Conservation (phyloP, 2,329 filamentous ascomycete species). For the Cryphonectria radicalis region DNA sequence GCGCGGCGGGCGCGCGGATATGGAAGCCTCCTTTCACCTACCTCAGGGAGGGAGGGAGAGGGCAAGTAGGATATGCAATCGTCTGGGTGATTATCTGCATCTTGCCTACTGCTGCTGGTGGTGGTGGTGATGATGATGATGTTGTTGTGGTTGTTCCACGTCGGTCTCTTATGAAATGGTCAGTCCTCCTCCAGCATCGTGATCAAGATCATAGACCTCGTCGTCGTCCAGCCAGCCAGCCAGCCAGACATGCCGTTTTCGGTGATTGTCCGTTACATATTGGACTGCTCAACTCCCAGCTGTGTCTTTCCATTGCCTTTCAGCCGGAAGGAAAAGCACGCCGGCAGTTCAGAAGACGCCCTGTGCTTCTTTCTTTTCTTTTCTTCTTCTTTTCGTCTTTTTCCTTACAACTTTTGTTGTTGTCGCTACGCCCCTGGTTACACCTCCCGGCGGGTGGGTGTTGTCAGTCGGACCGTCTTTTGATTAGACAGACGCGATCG, state of each 20-base stretch:
- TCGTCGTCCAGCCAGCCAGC: not conserved
- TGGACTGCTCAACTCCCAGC: not conserved
- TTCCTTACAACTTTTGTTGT: no score
- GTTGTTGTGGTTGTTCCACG: no score
- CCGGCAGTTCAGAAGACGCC: not conserved
- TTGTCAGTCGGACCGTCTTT: conserved; percentile 15
- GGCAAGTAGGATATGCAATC: not conserved
- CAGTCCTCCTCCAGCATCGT: not conserved
- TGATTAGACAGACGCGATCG: conserved; percentile 23
- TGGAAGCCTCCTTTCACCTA: not conserved
- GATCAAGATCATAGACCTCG: not conserved
- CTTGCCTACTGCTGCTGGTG: not conserved
- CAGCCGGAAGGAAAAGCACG: not conserved
- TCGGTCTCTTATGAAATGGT: not conserved
- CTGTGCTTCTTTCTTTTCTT: not conserved
- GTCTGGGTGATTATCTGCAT: not conserved
- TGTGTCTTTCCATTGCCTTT: no score
- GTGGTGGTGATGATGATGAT: not conserved
- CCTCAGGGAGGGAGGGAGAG: not conserved
- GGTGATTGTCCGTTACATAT: not conserved
- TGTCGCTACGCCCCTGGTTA: not conserved
- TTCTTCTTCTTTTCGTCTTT: not conserved
- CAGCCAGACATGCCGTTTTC: not conserved
- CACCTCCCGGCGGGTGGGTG: not conserved
- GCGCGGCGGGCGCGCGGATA: conserved; percentile 1